phyloP scores from a whole-genome alignment of 495 filamentous ascomycete species.

The Tuber aestivum region DNA sequence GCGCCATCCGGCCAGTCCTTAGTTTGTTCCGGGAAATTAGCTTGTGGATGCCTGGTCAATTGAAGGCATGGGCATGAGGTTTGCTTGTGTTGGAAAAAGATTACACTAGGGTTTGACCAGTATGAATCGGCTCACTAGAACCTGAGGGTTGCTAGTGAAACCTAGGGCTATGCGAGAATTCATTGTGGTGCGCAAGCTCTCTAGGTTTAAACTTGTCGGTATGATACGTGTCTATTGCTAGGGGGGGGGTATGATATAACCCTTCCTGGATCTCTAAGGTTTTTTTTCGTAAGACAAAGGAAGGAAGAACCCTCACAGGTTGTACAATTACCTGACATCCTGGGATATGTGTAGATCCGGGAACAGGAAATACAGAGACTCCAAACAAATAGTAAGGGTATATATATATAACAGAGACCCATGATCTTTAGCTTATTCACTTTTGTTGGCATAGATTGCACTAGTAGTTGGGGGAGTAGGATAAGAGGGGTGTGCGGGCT shows the following conservation, averaged over 20 bases:
- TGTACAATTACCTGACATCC: not conserved
- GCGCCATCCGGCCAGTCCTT: conserved; percentile 11
- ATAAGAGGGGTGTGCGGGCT: too few species aligned
- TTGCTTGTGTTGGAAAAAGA: too few species aligned
- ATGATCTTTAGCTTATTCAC: not conserved
- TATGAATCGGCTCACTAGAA: not conserved
- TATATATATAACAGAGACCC: not conserved
- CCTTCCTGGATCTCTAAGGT: not conserved
- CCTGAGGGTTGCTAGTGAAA: not conserved
- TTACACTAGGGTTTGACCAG: not conserved
- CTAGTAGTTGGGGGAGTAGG: not conserved
- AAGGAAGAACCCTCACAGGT: not conserved
- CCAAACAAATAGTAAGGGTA: not conserved
- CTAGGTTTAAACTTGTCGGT: not conserved
- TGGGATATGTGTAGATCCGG: not conserved
- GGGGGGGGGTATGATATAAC: not conserved
- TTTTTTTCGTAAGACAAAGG: not conserved
- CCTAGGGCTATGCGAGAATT: not conserved
- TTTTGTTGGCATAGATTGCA: not conserved
- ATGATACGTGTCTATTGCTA: not conserved
- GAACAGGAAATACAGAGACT: not conserved
- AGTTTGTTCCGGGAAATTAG: too few species aligned
- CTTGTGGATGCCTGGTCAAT: too few species aligned
- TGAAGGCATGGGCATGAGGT: too few species aligned
- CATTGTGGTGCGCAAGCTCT: not conserved